These are phyloP conservation scores for Xerocomellus chrysenteron DNA, from an alignment of 768 basidiomycete species.

Conservation along the genomic window DNA sequence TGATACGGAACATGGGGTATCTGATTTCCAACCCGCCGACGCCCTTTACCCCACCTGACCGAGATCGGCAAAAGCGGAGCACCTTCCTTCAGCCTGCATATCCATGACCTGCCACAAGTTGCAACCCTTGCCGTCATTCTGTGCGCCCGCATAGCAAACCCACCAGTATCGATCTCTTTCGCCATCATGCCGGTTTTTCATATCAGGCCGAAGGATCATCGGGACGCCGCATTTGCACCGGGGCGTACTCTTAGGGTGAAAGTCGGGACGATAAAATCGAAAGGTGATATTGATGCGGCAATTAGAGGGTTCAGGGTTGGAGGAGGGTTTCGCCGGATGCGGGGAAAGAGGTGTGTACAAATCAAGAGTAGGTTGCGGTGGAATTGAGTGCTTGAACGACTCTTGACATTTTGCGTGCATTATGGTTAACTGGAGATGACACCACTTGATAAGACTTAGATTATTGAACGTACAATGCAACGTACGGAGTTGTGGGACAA, in stretches of 20 bases:
- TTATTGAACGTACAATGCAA: constrained; percentile 8
- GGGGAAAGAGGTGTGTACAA: constrained; percentile 64
- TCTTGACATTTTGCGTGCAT: constrained; percentile 89
- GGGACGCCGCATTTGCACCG: constrained; percentile 73
- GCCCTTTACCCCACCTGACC: background rate
- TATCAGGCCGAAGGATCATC: constrained; percentile 69
- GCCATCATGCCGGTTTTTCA: constrained; percentile 66
- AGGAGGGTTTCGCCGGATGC: constrained; percentile 20
- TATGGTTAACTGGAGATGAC: constrained; percentile 58
- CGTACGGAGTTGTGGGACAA: constrained; percentile 76
- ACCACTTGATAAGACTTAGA: background rate
- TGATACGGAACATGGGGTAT: background rate
- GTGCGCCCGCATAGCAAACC: constrained; percentile 74
- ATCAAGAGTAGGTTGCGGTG: constrained; percentile 69
- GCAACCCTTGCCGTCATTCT: constrained; percentile 84
- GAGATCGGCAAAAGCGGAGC: constrained; percentile 39
- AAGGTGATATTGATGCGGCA: constrained; percentile 85
- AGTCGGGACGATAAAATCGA: constrained; percentile 84
- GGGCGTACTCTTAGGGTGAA: constrained; percentile 61
- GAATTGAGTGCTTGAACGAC: constrained; percentile 75
- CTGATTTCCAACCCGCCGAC: background rate
- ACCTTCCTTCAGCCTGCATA: constrained; percentile 64
- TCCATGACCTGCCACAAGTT: constrained; percentile 74
- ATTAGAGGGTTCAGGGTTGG: constrained; percentile 48
- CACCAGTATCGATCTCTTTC: constrained; percentile 68